Evolutionary conservation across 2,329 filamentous ascomycete genomes (phyloP).

Genomic region (Nigrograna mackinnonii): DNA sequence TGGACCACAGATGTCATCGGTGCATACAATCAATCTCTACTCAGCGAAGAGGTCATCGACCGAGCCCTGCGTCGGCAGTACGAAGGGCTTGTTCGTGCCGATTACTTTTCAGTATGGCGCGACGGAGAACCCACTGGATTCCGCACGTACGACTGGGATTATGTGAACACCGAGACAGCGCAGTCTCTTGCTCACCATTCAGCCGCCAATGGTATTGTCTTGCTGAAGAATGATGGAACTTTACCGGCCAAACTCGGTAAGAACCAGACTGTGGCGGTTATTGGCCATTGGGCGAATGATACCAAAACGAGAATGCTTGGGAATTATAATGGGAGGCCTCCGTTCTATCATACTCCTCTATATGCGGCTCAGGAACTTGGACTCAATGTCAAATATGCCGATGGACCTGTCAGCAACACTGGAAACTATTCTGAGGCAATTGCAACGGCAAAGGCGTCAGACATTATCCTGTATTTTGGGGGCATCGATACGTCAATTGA

Average conservation of each 20-base stretch:
- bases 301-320: slow-evolving; percentile 59
- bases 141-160: neutral
- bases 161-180: slow-evolving; percentile 57
- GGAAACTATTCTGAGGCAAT: neutral
- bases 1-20: slow-evolving; percentile 7
- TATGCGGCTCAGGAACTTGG: slow-evolving; percentile 53
- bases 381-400: slow-evolving; percentile 5
- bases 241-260: slow-evolving; percentile 47
- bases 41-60: slow-evolving; percentile 47
- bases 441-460: slow-evolving; percentile 45
- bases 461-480: slow-evolving; percentile 59
- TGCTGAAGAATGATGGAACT: slow-evolving; percentile 57
- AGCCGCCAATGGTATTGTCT: slow-evolving; percentile 50
- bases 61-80: slow-evolving; percentile 58
- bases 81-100: slow-evolving; percentile 57
- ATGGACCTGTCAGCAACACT: neutral
- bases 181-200: slow-evolving; percentile 61
- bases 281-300: slow-evolving; percentile 62
- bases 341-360: slow-evolving; percentile 59
- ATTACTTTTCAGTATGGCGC: slow-evolving; percentile 51
- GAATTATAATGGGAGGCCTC: slow-evolving; percentile 61
- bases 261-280: slow-evolving; percentile 55
- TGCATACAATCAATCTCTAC: slow-evolving; percentile 6
- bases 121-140: slow-evolving; percentile 2
- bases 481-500: slow-evolving; percentile 60